These are phyloP conservation scores for Casuarina equisetifolia DNA, from an alignment of 306 rosid genomes.

Conservation along the genomic window DNA sequence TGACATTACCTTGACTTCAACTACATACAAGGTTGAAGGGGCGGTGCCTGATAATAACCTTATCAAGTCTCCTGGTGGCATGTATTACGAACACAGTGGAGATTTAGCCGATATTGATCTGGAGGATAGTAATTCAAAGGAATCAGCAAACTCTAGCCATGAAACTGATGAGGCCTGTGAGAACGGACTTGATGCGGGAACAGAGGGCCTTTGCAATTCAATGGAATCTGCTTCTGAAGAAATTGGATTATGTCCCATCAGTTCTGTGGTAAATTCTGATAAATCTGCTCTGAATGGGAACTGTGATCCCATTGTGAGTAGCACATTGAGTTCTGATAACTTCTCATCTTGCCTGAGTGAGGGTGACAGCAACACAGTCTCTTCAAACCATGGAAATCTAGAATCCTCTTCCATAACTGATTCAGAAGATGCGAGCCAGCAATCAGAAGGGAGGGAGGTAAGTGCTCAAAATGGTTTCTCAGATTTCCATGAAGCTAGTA, in stretches of 20 bases:
- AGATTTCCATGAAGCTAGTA: slow-evolving; percentile 44
- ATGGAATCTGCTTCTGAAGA: slow-evolving; percentile 46
- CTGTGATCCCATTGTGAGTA: slow-evolving; percentile 45
- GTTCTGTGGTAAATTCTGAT: slow-evolving; percentile 12
- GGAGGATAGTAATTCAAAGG: slow-evolving; percentile 47
- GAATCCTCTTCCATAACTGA: slow-evolving; percentile 87
- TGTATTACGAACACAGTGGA: slow-evolving; percentile 30
- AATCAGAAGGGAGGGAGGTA: slow-evolving; percentile 65
- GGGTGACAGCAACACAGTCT: slow-evolving; percentile 76
- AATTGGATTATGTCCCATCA: slow-evolving; percentile 28
- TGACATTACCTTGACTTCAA: slow-evolving; percentile 52
- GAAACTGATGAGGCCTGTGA: slow-evolving; percentile 47
- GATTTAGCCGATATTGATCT: slow-evolving; percentile 44
- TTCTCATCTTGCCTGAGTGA: slow-evolving; percentile 85
- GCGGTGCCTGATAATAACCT: slow-evolving; percentile 40
- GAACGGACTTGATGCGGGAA: slow-evolving; percentile 39
- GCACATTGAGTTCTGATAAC: slow-evolving; percentile 65
- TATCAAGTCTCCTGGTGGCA: slow-evolving; percentile 46
- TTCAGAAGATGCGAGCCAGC: slow-evolving; percentile 87
- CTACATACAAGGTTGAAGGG: slow-evolving; percentile 43
- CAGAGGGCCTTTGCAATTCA: slow-evolving; percentile 44
- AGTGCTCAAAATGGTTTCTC: slow-evolving; percentile 50
- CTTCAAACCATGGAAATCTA: slow-evolving; percentile 69
- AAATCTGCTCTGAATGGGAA: slow-evolving; percentile 36
- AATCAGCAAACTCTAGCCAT: slow-evolving; percentile 32